Evolutionary conservation across 176 grass and related monocot species (phyloP).

Genomic region (Avena insularis): DNA sequence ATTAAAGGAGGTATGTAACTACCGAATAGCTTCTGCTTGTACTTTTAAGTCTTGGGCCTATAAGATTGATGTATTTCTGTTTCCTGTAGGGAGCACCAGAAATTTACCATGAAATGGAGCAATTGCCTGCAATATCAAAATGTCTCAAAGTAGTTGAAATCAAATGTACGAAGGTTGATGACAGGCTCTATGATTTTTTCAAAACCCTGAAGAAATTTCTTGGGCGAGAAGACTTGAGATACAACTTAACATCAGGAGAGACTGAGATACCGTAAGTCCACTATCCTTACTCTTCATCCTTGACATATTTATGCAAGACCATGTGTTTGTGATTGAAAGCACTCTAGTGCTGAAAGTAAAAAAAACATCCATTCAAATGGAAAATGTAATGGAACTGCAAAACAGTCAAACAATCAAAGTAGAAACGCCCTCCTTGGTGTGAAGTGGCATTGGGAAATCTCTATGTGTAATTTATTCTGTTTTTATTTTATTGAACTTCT

Average conservation of each 20-base stretch:
- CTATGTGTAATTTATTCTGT: background rate
- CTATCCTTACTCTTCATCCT: background rate
- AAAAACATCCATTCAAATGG: background rate
- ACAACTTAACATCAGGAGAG: background rate
- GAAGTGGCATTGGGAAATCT: background rate
- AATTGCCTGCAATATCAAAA: background rate
- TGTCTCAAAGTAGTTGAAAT: slow-evolving; percentile 26
- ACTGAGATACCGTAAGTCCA: background rate
- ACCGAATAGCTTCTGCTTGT: background rate
- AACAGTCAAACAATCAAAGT: background rate
- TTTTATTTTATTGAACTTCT: background rate
- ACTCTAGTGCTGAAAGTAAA: background rate
- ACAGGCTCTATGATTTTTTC: background rate
- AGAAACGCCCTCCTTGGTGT: background rate
- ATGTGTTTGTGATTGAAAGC: background rate
- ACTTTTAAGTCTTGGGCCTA: background rate
- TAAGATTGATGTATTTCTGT: background rate
- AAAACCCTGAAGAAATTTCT: background rate
- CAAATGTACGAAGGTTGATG: slow-evolving; percentile 7
- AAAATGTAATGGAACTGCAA: background rate
- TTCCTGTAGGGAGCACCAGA: background rate
- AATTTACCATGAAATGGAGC: background rate
- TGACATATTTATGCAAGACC: background rate
- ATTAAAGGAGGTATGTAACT: background rate
- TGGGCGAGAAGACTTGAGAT: background rate